Evolutionary conservation across 1,284 basidiomycete genomes (phyloP).

Genomic region (Trichosporon sp.): DNA sequence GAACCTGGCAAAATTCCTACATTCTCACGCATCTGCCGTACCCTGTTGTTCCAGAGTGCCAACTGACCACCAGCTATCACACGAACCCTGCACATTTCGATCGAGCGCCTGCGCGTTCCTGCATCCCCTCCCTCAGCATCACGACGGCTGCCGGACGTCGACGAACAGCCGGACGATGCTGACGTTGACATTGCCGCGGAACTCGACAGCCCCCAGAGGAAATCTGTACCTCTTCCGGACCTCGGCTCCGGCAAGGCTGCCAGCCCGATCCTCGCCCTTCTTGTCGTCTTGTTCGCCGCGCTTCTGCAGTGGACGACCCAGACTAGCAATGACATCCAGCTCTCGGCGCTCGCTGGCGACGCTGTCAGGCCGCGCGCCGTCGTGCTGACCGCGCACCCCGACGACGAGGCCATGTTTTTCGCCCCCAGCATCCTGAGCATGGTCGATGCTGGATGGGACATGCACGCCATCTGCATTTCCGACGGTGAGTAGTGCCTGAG

Average conservation of each 20-base stretch:
- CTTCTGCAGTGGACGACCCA: slow-evolving; percentile 7
- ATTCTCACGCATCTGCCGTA: background rate
- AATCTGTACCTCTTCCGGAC: background rate
- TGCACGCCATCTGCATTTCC: slow-evolving; percentile 51
- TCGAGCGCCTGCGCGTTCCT: slow-evolving; percentile 31
- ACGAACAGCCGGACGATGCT: slow-evolving; percentile 44
- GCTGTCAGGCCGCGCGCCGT: slow-evolving; percentile 18
- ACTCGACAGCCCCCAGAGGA: slow-evolving; percentile 14
- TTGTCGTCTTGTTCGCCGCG: background rate
- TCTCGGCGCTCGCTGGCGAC: background rate
- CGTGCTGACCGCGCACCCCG: slow-evolving; percentile 51
- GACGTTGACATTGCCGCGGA: slow-evolving; percentile 36
- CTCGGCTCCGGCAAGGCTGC: background rate
- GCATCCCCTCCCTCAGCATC: slow-evolving; percentile 25
- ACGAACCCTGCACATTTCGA: slow-evolving; percentile 35
- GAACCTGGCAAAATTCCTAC: background rate
- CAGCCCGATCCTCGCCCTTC: background rate
- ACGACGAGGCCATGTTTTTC: slow-evolving; percentile 78
- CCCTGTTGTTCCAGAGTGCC: background rate
- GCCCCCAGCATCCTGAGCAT: slow-evolving; percentile 44
- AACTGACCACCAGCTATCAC: slow-evolving; percentile 26
- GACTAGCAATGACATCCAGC: background rate
- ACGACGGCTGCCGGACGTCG: slow-evolving; percentile 20
- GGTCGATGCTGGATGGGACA: slow-evolving; percentile 30
- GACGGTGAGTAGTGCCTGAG: slow-evolving; percentile 37